Conservation (phyloP, 495 filamentous ascomycete genomes). For the Cercophora newfieldiana region DNA sequence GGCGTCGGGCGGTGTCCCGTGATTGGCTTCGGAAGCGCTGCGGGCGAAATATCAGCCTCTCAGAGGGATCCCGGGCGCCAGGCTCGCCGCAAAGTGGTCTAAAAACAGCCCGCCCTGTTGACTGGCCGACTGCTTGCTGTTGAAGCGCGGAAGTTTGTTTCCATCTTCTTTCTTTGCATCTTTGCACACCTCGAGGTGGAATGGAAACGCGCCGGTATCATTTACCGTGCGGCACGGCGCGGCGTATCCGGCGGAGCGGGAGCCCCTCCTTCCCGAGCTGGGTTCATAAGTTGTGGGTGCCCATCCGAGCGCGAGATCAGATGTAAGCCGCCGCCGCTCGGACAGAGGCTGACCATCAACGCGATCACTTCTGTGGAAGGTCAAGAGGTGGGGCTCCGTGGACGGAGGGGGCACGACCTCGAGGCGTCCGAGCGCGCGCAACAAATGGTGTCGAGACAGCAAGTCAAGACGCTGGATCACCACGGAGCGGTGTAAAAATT, state of each 20-base stretch:
- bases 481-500: background rate
- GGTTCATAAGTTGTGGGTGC: background rate
- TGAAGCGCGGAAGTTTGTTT: background rate
- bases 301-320: background rate
- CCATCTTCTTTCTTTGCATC: background rate
- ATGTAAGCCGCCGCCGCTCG: background rate
- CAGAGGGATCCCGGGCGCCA: background rate
- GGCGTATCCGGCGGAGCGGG: background rate
- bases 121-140: no score
- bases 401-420: background rate
- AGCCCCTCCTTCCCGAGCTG: background rate
- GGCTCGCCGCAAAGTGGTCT: background rate
- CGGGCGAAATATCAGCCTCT: background rate
- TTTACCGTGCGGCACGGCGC: background rate
- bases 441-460: background rate
- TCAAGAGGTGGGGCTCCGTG: background rate
- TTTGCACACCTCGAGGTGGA: background rate
- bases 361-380: constrained; percentile 1
- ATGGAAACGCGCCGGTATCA: background rate
- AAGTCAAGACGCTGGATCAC: constrained; percentile 1
- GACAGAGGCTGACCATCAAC: background rate
- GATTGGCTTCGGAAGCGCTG: constrained; percentile 13
- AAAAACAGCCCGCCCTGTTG: background rate
- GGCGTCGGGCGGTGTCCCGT: background rate
- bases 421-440: constrained; percentile 18